A percentile compares a stretch with the other conserved stretches of the same genome.
phyloP scores from a whole-genome alignment of 139 green algal genomes.

The Chlamydomonas sphaeroides region DNA sequence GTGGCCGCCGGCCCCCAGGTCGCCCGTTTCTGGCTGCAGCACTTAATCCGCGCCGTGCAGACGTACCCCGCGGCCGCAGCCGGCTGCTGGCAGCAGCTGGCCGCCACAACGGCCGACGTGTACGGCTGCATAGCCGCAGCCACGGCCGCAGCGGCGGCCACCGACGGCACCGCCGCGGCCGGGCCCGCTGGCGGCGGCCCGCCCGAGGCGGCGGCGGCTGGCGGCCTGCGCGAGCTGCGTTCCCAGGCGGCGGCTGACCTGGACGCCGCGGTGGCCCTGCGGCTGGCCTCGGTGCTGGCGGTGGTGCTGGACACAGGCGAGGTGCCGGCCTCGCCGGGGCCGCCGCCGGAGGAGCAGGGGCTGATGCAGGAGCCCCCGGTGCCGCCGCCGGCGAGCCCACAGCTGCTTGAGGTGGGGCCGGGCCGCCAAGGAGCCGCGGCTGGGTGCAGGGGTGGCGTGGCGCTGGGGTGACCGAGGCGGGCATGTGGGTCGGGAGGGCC shows the following conservation, averaged over 20 bases:
- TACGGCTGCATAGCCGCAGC: conserved; percentile 1
- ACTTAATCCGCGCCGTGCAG: neutral
- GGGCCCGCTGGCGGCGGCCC: too few species aligned
- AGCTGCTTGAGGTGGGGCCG: too few species aligned
- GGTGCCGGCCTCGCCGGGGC: neutral
- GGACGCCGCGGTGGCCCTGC: neutral
- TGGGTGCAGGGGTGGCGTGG: too few species aligned
- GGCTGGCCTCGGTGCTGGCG: conserved; percentile 10
- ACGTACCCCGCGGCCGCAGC: conserved; percentile 15
- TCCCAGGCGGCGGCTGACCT: too few species aligned
- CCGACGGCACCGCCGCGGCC: too few species aligned
- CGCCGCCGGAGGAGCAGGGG: neutral
- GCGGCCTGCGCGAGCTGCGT: too few species aligned
- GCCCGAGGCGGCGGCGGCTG: too few species aligned
- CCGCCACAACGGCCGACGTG: neutral
- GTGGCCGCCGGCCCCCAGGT: too few species aligned
- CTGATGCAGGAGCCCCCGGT: neutral
- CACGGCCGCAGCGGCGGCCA: neutral
- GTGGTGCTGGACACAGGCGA: neutral
- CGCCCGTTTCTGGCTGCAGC: conserved; percentile 24
- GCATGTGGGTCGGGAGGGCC: too few species aligned
- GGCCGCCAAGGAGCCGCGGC: too few species aligned
- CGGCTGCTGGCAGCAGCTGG: conserved; percentile 13
- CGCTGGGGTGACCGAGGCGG: too few species aligned
- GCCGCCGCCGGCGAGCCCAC: too few species aligned